Conservation (phyloP, 305 asterid species). For the Euphrasia arctica region DNA sequence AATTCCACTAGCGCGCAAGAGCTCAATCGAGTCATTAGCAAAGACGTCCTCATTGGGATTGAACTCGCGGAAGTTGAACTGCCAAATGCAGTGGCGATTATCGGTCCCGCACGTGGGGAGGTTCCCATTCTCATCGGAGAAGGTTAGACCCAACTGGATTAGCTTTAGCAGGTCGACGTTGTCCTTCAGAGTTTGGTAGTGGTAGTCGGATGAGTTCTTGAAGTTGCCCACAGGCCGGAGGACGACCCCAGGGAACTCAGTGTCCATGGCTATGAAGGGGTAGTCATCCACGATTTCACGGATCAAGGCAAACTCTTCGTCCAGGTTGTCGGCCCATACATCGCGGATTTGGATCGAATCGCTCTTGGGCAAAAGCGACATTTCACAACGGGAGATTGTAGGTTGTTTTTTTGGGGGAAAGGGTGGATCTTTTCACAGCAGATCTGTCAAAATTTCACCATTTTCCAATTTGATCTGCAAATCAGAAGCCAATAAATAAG, state of each 20-base stretch:
- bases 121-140: neutral
- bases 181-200: neutral
- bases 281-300: slow-evolving; percentile 1
- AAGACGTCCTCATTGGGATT: neutral
- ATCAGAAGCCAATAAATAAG: neutral
- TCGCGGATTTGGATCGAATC: slow-evolving; percentile 9
- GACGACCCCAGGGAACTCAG: neutral
- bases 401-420: neutral
- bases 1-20: neutral
- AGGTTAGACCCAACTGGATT: neutral
- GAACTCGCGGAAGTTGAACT: neutral
- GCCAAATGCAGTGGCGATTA: neutral
- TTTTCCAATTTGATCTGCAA: neutral
- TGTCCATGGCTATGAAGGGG: slow-evolving; percentile 5
- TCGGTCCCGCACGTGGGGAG: neutral
- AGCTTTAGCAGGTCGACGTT: neutral
- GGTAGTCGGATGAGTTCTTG: slow-evolving; percentile 1
- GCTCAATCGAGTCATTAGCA: neutral
- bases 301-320: slow-evolving; percentile 1
- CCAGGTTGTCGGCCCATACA: slow-evolving; percentile 5
- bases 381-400: neutral
- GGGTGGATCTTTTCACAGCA: neutral
- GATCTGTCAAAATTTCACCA: neutral
- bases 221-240: slow-evolving; percentile 4
- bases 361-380: neutral